Evolutionary conservation across 2,329 filamentous ascomycete genomes (phyloP).

Genomic region (Colletotrichum theobromicola): DNA sequence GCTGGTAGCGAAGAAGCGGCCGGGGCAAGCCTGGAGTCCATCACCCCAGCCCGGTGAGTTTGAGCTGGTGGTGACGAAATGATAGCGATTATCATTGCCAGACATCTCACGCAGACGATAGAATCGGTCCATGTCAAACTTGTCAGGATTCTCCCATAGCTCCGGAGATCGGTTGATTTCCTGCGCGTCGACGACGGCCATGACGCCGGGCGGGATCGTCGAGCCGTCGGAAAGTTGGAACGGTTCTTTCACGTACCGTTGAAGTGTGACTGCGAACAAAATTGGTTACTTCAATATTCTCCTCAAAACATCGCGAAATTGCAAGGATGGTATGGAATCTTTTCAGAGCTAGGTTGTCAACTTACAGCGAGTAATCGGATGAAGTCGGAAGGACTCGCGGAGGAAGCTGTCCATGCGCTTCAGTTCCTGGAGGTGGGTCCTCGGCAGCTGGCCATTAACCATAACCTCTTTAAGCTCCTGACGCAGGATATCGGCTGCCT

Average conservation of each 20-base stretch:
- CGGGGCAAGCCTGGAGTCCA: background rate
- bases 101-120: background rate
- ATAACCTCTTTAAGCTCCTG: background rate
- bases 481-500: background rate
- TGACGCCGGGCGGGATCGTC: background rate
- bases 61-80: background rate
- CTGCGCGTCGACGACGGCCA: background rate
- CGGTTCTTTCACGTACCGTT: background rate
- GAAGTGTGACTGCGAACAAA: background rate
- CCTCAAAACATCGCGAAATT: accelerated
- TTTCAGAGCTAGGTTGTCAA: background rate
- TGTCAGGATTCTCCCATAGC: background rate
- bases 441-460: background rate
- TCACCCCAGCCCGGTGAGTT: background rate
- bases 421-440: background rate
- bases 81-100: background rate
- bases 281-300: background rate
- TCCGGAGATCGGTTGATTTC: background rate
- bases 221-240: background rate
- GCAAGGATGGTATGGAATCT: background rate
- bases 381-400: background rate
- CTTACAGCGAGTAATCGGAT: background rate
- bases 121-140: background rate
- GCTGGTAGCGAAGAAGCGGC: background rate
- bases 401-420: background rate